Base-by-base conservation (phyloP, 2,329 filamentous ascomycete species). In the Macroventuria anomochaeta region DNA sequence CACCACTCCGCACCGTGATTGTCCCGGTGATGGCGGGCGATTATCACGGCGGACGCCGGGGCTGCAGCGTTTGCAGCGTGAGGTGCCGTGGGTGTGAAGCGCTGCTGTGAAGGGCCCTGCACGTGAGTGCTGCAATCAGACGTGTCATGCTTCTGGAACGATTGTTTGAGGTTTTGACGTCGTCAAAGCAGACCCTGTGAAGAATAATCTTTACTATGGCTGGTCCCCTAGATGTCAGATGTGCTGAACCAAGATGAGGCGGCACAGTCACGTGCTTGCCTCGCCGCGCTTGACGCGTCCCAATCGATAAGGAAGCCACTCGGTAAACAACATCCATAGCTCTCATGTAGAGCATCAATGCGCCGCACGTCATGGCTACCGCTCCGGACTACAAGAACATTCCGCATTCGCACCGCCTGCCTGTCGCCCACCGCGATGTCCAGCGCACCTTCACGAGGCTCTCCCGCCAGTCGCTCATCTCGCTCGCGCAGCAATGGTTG, bases 401-500 rank as follows among this genome's bases (percentile, higher is more conserved):
- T 42, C 83, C 88, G n/a, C 87, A 89, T 43, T 82, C 84, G 23
- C 80, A 91, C 59, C 86, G 86, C 63, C 82, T 93, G 67, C 83
- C 86, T 52, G 79, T 88, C 7, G 79, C 83, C 53, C 88, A 88
- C 68, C 78, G 83, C 38, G 80, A 85, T 25, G 83, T 91, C 41
- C 72, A 83, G 59, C 91, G 89, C 72, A 80, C 83, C 33, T 80
- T 96, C 41, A 82, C 80, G 55, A 87, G 87, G 48, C 81, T 96
- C 15, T 88, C 90, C 1, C 86, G 91, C 43, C 78, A 86, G 39
- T 86, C 89, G 0, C 82, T 96, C 18, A 76, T 95, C 21, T 84
- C 86, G 0, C 81, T 96, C 7, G 88, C 84, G 0, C 81, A 92
- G 18, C 83, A 88, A 76, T 96, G 91, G 91, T 85, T 96, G 3